Percentiles rank a stretch among this genome's conserved stretches.
Conservation (phyloP, 768 basidiomycete genomes). For the Amanita phalloides region DNA sequence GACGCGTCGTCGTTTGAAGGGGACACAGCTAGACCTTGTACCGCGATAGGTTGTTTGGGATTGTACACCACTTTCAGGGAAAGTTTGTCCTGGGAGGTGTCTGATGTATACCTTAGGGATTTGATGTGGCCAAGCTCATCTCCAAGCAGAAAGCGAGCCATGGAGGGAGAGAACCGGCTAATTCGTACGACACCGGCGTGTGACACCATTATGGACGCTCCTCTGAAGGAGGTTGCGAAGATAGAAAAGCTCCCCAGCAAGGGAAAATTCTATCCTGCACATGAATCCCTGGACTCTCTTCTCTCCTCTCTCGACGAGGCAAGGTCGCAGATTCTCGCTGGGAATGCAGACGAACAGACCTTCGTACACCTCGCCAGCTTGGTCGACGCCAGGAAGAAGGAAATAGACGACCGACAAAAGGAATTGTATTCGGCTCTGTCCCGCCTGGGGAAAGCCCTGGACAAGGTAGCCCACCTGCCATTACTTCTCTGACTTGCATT, state of each 20-base stretch:
- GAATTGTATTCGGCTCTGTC: conserved; percentile 73
- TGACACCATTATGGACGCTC: conserved; percentile 46
- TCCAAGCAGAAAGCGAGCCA: conserved; percentile 64
- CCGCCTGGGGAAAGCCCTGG: conserved; percentile 75
- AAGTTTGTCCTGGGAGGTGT: conserved; percentile 16
- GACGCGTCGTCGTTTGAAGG: conserved; percentile 12
- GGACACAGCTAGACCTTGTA: conserved; percentile 22
- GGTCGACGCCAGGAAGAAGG: conserved; percentile 69
- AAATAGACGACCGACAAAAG: conserved; percentile 81
- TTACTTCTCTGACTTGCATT: background rate
- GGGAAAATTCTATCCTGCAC: conserved; percentile 42
- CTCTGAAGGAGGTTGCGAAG: conserved; percentile 70
- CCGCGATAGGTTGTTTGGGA: conserved; percentile 13
- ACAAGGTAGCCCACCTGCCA: conserved; percentile 55
- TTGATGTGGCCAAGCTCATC: conserved; percentile 77
- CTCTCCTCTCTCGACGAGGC: conserved; percentile 46
- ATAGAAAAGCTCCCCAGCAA: conserved; percentile 53
- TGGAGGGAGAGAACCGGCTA: conserved; percentile 14
- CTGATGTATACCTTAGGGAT: conserved; percentile 32
- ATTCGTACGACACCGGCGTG: background rate
- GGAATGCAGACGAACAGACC: conserved; percentile 36
- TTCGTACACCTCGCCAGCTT: conserved; percentile 41
- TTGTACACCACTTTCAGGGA: background rate
- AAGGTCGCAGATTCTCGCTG: conserved; percentile 39
- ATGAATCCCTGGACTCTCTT: conserved; percentile 54